These are phyloP conservation scores for Ampelocalamus luodianensis DNA, from an alignment of 176 grass and related monocot genomes.

Conservation along the genomic window DNA sequence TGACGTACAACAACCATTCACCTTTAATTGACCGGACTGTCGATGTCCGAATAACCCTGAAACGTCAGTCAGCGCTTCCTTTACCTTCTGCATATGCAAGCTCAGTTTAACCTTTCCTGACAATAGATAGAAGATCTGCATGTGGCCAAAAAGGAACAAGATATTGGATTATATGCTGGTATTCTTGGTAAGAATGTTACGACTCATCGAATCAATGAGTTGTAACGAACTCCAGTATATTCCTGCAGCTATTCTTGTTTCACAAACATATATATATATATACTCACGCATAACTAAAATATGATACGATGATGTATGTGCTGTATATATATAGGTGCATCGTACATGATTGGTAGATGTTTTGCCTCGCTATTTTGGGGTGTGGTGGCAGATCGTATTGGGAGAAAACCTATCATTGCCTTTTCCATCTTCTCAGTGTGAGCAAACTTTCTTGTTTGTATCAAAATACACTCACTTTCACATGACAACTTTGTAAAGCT, in stretches of 20 bases:
- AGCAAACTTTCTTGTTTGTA: conserved; percentile 31
- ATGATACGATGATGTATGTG: neutral
- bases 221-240: neutral
- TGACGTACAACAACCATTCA: too few relatives aligned
- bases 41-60: too few relatives aligned
- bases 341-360: conserved; percentile 86
- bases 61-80: too few relatives aligned
- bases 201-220: neutral
- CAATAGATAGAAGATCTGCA: conserved; percentile 71
- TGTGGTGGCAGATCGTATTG: conserved; percentile 66
- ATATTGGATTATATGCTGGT: conserved; percentile 96
- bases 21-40: too few relatives aligned
- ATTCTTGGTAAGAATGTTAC: conserved; percentile 65
- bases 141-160: conserved; percentile 66
- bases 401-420: conserved; percentile 75
- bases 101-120: neutral
- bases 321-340: conserved; percentile 60
- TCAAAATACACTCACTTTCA: neutral
- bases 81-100: too few relatives aligned
- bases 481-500: neutral
- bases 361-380: conserved; percentile 75
- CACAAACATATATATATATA: too few relatives aligned
- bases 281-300: neutral
- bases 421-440: conserved; percentile 71
- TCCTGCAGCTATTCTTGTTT: neutral